Conservation (phyloP, 805 yeast genomes). For the Candida germanica region DNA sequence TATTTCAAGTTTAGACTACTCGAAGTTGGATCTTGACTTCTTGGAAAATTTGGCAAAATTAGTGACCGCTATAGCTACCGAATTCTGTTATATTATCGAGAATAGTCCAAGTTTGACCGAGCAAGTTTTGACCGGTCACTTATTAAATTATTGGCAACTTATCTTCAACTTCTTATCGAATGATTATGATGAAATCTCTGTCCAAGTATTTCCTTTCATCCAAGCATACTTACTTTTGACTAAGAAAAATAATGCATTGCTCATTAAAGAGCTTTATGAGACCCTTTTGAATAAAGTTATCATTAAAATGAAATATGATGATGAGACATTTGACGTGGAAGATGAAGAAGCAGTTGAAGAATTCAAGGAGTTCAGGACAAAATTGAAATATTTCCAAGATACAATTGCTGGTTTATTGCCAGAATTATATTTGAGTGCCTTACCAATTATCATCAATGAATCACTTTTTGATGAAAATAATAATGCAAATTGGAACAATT, state of each 20-base stretch:
- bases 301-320: slow-evolving; percentile 75
- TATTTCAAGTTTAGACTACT: slow-evolving; percentile 32
- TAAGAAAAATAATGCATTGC: slow-evolving; percentile 48
- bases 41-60: slow-evolving; percentile 75
- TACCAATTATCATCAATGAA: slow-evolving; percentile 58
- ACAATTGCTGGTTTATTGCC: slow-evolving; percentile 60
- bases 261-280: slow-evolving; percentile 50
- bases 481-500: slow-evolving; percentile 57
- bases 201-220: slow-evolving; percentile 78
- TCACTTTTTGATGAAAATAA: slow-evolving; percentile 31
- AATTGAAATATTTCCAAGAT: slow-evolving; percentile 79
- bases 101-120: slow-evolving; percentile 42
- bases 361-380: slow-evolving; percentile 74
- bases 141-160: slow-evolving; percentile 67
- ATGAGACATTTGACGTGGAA: slow-evolving; percentile 50
- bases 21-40: slow-evolving; percentile 56
- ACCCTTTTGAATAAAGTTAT: slow-evolving; percentile 68
- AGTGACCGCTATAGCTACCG: slow-evolving; percentile 69
- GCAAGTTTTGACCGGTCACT: slow-evolving; percentile 37
- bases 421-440: slow-evolving; percentile 55
- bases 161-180: slow-evolving; percentile 68
- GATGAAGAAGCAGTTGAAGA: slow-evolving; percentile 73
- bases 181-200: slow-evolving; percentile 85
- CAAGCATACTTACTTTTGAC: slow-evolving; percentile 69
- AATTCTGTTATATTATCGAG: slow-evolving; percentile 65